Evolutionary conservation across 768 basidiomycete genomes (phyloP), one percentile per base, ranked within the genome.

Genomic region (Amanita exitialis): DNA sequence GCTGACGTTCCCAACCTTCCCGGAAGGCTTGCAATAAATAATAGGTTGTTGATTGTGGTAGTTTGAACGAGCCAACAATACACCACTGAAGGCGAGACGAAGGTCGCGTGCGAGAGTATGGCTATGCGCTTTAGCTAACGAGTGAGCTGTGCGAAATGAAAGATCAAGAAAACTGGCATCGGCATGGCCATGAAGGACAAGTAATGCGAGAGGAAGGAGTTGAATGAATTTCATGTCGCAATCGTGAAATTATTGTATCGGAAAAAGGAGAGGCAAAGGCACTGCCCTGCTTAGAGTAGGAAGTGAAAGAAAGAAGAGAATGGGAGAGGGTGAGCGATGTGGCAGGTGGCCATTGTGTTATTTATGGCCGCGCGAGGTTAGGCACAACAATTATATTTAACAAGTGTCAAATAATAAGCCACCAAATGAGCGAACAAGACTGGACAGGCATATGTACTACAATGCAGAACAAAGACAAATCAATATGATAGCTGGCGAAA

Each of bases 51-150:
- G 55, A 54, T 18, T 39, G 36, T 43, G 47, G 49, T 52, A 37
- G 42, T 56, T 62, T 6, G 67, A 69, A 49, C 77, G 71, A 12
- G 74, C 62, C 27, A 73, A 66, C 9, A 82, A 68, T 21, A 83
- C 66, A 20, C 74, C 71, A 18, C 73, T 66, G 59, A 89, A 79
- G 10, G 82, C 82, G 30, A 80, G 59, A 25, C 85, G 82, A 51
- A 90, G 71, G 63, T 90, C 87, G 50, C 73, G 74, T 15, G 85
- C 83, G 25, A 90, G 69, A 49, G 65, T 74, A 43, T 76, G 74
- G 37, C 83, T 86, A 51, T 77, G 78, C 51, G 70, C 74, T 39
- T 75, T 62, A 27, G 84, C 83, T 52, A 71, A 68, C 25, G 67
- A 69, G 60, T 83, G 84, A 28, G 75, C 71, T 28, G 65, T 71